A percentile compares a stretch with the other conserved stretches of the same genome.
phyloP scores from a whole-genome alignment of 129 eudicot genomes.

The Oenanthe sinensis region DNA sequence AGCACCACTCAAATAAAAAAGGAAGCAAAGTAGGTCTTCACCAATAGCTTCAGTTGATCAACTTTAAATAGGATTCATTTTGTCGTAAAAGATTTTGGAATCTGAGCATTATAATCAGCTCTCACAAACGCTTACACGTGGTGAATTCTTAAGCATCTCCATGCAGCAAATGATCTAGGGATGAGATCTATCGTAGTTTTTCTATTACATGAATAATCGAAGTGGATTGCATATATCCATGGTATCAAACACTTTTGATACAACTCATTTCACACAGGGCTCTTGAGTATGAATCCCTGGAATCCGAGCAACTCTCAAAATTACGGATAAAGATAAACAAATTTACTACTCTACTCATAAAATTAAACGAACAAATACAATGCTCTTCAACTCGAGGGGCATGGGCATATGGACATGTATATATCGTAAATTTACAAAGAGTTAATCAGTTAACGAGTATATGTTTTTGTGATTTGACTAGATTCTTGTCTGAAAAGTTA shows the following conservation, averaged over 20 bases:
- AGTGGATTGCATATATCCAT: background rate
- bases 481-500: conserved; percentile 9
- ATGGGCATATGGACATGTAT: background rate
- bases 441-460: background rate
- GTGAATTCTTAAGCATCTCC: conserved; percentile 1
- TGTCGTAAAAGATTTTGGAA: background rate
- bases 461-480: conserved; percentile 3
- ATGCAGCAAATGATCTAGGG: background rate
- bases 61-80: background rate
- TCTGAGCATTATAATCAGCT: conserved; percentile 1
- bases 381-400: background rate
- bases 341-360: background rate
- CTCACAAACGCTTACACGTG: conserved; percentile 3
- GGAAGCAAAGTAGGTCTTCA: background rate
- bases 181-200: background rate
- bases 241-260: background rate
- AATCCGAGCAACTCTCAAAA: background rate
- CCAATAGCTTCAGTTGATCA: background rate
- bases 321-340: background rate
- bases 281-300: background rate
- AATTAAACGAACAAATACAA: background rate
- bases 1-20: background rate
- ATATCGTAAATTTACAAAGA: background rate
- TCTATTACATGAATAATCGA: background rate
- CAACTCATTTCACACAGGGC: background rate